Evolutionary conservation across 2,329 filamentous ascomycete species (phyloP), one percentile per base, ranked within the genome.

Genomic region (Colletotrichum simmondsii): DNA sequence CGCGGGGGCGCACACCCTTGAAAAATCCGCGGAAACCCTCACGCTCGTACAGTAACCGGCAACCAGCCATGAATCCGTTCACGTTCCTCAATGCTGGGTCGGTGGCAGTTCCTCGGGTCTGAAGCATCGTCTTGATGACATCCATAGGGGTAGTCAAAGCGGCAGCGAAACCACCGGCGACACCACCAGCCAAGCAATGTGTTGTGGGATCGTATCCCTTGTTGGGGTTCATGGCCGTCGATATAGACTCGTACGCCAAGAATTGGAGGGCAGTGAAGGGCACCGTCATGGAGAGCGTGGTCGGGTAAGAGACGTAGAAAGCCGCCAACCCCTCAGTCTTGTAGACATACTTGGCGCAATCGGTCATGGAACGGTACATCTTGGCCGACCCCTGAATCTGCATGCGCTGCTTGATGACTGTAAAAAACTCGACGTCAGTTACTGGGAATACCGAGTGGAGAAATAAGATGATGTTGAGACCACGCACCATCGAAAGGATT

Each of bases 401-500:
- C 97, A 99, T 99, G 78, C 97, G 94, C 84, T 99, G 97, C 86
- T 99, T 99, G 87, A 99, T 98, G 74, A 99, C 97, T 98, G 79
- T 35, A 35, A 28, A 49, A 3, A 46, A 53, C 3, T 49, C 22
- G 22, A 24, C 3, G 69, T 72, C 30, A 71, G 24, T 32, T 52
- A 46, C n/a, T 26, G 12, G 61, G 11, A 12, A 32, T 8, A 14
- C 24, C 11, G 6, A 16, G 14, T 35, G 10, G 19, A 24, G 12
- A 14, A 22, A 26, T 35, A 2, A 12, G 1, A 5, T 14, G 2
- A 11, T 28, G 5, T 26, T 22, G 24, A 22, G 60, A 28, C 65
- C 90, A 79, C 68, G 35, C 89, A 98, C 95, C 95, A 85, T 99
- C 97, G 82, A 99, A 99, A 26, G 97, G 97, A 81, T 98, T 99